phyloP scores from a whole-genome alignment of 2,329 filamentous ascomycete genomes.

The Aspergillus quadrilineatus region DNA sequence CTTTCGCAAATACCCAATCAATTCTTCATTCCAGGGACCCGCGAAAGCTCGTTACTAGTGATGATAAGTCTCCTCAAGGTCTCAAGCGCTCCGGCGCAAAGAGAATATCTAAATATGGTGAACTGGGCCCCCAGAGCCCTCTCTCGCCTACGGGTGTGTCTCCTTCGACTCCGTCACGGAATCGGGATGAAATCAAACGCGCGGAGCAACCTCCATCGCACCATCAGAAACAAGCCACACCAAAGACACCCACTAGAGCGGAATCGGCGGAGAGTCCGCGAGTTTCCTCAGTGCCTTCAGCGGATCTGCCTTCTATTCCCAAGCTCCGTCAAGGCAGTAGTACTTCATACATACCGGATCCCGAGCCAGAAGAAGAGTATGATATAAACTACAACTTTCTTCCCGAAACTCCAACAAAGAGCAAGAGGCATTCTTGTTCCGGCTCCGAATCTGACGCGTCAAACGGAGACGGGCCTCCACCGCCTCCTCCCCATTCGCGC shows the following conservation, averaged over 20 bases:
- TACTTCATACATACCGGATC: constrained; percentile 31
- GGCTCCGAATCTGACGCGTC: constrained; percentile 25
- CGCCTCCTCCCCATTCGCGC: constrained; percentile 51
- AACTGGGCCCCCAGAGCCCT: constrained; percentile 29
- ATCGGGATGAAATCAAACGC: constrained; percentile 10
- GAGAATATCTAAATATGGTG: constrained; percentile 40
- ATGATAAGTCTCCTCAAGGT: constrained; percentile 34
- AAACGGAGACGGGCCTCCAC: constrained; percentile 37
- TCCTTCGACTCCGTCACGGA: constrained; percentile 11
- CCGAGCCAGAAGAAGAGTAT: constrained; percentile 31
- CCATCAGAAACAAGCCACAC: constrained; percentile 18
- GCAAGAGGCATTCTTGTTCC: constrained; percentile 27
- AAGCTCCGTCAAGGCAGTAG: constrained; percentile 43
- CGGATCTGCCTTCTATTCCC: constrained; percentile 45
- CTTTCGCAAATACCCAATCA: constrained; percentile 25
- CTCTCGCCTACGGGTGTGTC: constrained; percentile 24
- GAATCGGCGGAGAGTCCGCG: constrained; percentile 35
- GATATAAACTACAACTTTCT: constrained; percentile 21
- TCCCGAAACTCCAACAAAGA: constrained; percentile 28
- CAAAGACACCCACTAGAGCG: constrained; percentile 28
- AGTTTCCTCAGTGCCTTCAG: constrained; percentile 49
- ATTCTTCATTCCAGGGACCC: constrained; percentile 35
- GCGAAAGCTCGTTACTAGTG: constrained; percentile 22
- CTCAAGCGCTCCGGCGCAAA: constrained; percentile 44
- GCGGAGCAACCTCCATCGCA: constrained; percentile 19